These are phyloP conservation scores for Talinum fruticosum DNA, from an alignment of 148 eudicot species.

Conservation along the genomic window DNA sequence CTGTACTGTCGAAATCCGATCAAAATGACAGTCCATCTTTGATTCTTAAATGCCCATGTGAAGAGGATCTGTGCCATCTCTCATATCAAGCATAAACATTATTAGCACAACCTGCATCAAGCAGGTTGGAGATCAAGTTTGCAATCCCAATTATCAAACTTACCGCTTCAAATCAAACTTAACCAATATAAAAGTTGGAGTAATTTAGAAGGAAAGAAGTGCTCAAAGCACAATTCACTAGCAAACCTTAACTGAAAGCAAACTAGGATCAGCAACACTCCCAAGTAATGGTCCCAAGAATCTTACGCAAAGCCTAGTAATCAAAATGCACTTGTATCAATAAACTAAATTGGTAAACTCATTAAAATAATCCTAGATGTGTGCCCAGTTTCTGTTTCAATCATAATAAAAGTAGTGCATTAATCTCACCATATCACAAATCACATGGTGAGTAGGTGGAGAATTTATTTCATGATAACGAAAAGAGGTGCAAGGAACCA, in stretches of 20 bases:
- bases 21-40: not conserved
- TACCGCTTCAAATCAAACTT: not conserved
- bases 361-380: constrained; percentile 4
- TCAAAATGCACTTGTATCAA: not conserved
- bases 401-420: not conserved
- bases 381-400: not conserved
- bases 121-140: not conserved
- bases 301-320: not conserved
- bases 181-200: not conserved
- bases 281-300: constrained; percentile 15
- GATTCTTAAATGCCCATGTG: constrained; percentile 10
- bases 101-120: not conserved
- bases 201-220: not conserved
- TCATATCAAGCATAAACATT: not conserved
- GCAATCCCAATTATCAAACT: not conserved
- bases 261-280: constrained; percentile 1
- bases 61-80: not conserved
- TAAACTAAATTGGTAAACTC: constrained; percentile 12
- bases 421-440: not conserved
- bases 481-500: not conserved
- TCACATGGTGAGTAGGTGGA: constrained; percentile 11
- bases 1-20: not conserved
- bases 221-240: not conserved
- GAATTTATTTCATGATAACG: constrained; percentile 8
- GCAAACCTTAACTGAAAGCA: constrained; percentile 21